phyloP scores from a whole-genome alignment of 2,329 filamentous ascomycete species.

The Seiridium cupressi region DNA sequence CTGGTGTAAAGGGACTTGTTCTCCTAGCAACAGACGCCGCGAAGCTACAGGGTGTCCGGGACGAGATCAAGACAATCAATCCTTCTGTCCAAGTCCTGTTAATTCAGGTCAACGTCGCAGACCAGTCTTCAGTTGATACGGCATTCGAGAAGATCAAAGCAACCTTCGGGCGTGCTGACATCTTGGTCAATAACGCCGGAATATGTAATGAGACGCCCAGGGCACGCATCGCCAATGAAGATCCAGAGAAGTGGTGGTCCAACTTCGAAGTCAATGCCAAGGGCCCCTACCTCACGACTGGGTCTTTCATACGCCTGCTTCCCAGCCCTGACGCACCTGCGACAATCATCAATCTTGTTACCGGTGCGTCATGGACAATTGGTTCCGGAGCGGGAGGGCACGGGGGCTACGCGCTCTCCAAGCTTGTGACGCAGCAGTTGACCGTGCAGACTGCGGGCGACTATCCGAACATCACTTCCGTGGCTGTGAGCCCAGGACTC shows the following conservation, averaged over 20 bases:
- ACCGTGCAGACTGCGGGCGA: slow-evolving; percentile 27
- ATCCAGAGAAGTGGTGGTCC: slow-evolving; percentile 16
- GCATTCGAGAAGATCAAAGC: slow-evolving; percentile 13
- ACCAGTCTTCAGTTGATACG: slow-evolving; percentile 12
- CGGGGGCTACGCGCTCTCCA: slow-evolving; percentile 30
- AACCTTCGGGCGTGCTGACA: slow-evolving; percentile 11
- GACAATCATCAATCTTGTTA: slow-evolving; percentile 25
- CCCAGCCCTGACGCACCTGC: slow-evolving; percentile 8
- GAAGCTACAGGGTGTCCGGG: slow-evolving; percentile 31
- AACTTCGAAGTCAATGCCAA: slow-evolving; percentile 40
- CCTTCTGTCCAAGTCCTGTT: slow-evolving; percentile 8
- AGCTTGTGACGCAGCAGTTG: slow-evolving; percentile 28
- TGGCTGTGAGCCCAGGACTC: slow-evolving; percentile 31
- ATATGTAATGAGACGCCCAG: slow-evolving; percentile 9
- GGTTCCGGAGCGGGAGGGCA: slow-evolving; percentile 12
- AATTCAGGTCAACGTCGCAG: slow-evolving; percentile 13
- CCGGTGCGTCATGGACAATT: slow-evolving; percentile 15
- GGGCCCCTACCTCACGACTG: slow-evolving; percentile 34
- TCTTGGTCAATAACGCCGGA: slow-evolving; percentile 7
- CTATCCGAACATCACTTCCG: slow-evolving; percentile 30
- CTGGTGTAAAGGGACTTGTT: slow-evolving; percentile 15
- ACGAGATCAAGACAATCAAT: slow-evolving; percentile 27
- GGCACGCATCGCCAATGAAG: slow-evolving; percentile 6
- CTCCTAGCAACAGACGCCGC: slow-evolving; percentile 31
- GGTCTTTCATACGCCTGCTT: slow-evolving; percentile 14